Conservation (phyloP, 129 eudicot species). For the sunflower (Helianthus annuus) region HanXRQr2.0-SUNRISE NC_035436.2:175752387-175752886, state of each 20-base stretch:
- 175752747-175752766: neutral
- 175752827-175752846: conserved; percentile 19
- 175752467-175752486: neutral
- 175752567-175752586: conserved; percentile 4
- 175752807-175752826: conserved; percentile 37
- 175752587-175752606: neutral
- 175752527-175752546: neutral
- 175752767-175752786: conserved; percentile 16
- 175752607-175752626: neutral
- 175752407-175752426: neutral
- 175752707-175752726: neutral
- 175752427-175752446: neutral
- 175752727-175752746: conserved; percentile 31
- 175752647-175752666: neutral
- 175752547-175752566: conserved; percentile 5
- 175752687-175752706: conserved; percentile 13
- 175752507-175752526: neutral
- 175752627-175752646: conserved; percentile 32
- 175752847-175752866: conserved; percentile 10
- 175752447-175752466: conserved; percentile 1
- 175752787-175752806: conserved; percentile 30
- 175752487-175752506: neutral
- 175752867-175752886: conserved; percentile 17
- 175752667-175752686: conserved; percentile 10
- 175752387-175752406: neutral